Base-by-base conservation (phyloP, 2,329 filamentous ascomycete genomes). In the Fusarium transvaalense region DNA sequence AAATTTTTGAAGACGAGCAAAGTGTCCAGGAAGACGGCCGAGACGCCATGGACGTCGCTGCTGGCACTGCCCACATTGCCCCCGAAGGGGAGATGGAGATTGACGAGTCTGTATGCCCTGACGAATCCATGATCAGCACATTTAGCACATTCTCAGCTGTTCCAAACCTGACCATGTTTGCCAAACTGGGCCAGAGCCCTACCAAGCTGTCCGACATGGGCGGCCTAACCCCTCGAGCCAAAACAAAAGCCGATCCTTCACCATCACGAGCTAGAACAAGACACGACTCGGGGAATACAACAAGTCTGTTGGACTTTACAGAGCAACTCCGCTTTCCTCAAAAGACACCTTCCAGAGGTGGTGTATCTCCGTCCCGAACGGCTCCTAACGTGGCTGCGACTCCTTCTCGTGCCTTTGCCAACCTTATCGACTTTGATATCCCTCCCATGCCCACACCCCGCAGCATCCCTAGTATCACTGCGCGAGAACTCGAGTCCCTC, bases 391-490 rank as follows among this genome's bases (percentile, higher is more conserved):
- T 75, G 2, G 61, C 74, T 15, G 78, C 78, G 8, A 88, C 87
- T 1, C 86, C 87, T 5, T 80, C 82, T 54, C 83, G 82, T 19
- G 37, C 38, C 21, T 89, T 92, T 71, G 84, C 89, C 34, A 92
- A 91, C 74, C 86, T 96, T 42, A 87, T 89, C n/a, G 85, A 87
- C 68, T 84, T 90, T 74, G 96, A 98, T 74, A 91, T 98, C 12
- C 94, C 94, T n/a, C 93, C 95, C 1, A 89, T 94, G 71, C 94
- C 95, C 3, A 98, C 96, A 1, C 96, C 96, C 15, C 90, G 95
- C 65, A 97, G 93, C 56, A 88, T 98, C 37, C 96, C 96, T 1
- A 93, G 91, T 10, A 91, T 98, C 71, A 97, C 94, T 3, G 92
- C 96, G 3, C 89, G 96, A 34, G 96, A 99, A 80, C 84, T 98